Conservation (phyloP, 306 rosid species). For the Malus sieversii region DNA sequence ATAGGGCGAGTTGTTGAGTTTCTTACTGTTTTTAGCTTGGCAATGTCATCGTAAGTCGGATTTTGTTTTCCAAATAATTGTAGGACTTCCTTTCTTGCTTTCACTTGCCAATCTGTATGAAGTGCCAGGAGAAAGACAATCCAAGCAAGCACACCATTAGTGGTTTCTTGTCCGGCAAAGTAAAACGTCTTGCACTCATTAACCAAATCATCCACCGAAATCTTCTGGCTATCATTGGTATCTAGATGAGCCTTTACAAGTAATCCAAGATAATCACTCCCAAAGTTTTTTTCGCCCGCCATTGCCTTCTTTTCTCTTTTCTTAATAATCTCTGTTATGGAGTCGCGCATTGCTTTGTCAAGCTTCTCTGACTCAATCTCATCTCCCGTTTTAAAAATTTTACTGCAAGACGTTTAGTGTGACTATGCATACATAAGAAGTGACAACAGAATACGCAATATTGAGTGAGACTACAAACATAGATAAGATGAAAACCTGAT, state of each 20-base stretch:
- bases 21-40: background rate
- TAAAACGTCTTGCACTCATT: background rate
- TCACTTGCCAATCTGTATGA: background rate
- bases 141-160: background rate
- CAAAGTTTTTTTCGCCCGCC: background rate
- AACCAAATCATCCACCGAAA: background rate
- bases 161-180: background rate
- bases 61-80: background rate
- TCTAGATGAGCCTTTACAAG: background rate
- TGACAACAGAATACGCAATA: background rate
- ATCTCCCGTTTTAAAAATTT: background rate
- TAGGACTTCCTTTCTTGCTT: background rate
- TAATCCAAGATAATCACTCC: background rate
- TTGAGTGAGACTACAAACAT: background rate
- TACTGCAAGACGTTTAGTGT: background rate
- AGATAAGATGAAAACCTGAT: background rate
- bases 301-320: background rate
- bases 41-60: background rate
- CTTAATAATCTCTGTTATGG: background rate
- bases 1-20: background rate
- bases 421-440: background rate
- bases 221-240: background rate
- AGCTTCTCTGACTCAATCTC: background rate
- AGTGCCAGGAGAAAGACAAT: background rate
- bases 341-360: background rate